Conservation (phyloP, 169 alveolate species). For the Plasmodium blacklocki region DNA sequence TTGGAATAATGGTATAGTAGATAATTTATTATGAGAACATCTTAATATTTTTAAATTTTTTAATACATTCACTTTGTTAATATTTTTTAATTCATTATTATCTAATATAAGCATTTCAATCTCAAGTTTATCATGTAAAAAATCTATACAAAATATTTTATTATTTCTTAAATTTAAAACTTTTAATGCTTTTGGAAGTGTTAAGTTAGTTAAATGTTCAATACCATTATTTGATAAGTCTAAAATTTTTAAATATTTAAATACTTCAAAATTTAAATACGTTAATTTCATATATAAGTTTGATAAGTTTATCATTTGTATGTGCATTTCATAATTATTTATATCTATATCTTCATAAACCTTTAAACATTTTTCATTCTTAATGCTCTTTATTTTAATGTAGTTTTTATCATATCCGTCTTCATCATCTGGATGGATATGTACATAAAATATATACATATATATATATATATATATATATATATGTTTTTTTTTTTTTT, state of each 20-base stretch:
- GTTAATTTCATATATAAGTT: conserved; percentile 1
- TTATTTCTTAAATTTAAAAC: conserved; percentile 43
- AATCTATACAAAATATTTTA: conserved; percentile 15
- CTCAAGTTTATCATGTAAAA: conserved; percentile 8
- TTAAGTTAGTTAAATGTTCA: conserved; percentile 19
- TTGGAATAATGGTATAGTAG: conserved; percentile 30
- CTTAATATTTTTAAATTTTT: conserved; percentile 39
- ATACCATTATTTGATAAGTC: conserved; percentile 51
- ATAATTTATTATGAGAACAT: conserved; percentile 45
- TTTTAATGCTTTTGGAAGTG: conserved; percentile 26
- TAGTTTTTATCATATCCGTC: background rate
- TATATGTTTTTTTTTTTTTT: background rate
- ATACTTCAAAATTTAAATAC: conserved; percentile 5
- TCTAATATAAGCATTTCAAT: conserved; percentile 39
- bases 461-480: background rate
- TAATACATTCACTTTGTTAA: conserved; percentile 13
- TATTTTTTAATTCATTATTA: conserved; percentile 18
- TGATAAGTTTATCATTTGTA: conserved; percentile 25
- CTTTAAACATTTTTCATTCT: background rate
- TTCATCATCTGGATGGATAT: background rate
- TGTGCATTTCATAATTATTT: background rate
- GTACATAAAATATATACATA: background rate
- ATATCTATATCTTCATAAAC: conserved; percentile 17
- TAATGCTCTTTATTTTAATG: background rate
- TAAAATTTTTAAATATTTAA: conserved; percentile 19